Evolutionary conservation across 2,329 filamentous ascomycete genomes (phyloP), one percentile per base, ranked within the genome.

Genomic region (Septoria petroselini): DNA sequence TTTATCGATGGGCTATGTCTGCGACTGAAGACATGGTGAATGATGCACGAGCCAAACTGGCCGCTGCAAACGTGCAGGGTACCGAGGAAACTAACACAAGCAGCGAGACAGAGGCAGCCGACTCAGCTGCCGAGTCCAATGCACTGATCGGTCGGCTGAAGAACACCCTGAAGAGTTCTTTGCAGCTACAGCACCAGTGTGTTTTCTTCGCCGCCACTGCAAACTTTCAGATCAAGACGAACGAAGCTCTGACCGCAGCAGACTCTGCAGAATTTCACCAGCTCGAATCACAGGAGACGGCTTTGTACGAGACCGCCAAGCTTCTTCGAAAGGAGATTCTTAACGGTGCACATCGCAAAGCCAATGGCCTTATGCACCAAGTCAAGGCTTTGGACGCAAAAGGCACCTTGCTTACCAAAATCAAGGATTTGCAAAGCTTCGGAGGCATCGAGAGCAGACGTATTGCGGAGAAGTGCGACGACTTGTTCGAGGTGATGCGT

Each of bases 151-250:
- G 64, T 17, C 43, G 59, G 23, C 48, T 65, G 41, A 81, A 83
- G 27, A 80, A 83, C 45, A 79, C 82, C 35, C 73, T 96, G 17
- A 83, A 89, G 7, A 77, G 76, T 15, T 83, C 87, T 2, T 73
- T 95, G 14, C 89, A 95, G 64, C 69, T 94, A 35, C 79, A 91
- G 53, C 91, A 96, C 65, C 83, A 85, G 57, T 88, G 85, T 23
- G 76, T 82, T 1, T 96, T 96, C 70, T 95, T 94, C 64, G 84
- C 84, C 19, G 89, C 85, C 11, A 95, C 90, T 59, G 85, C 84
- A 0, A 84, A 84, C 58, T 96, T 83, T 63, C 88, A 95, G 63
- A 86, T 94, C 54, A 93, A 91, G 63, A 80, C 81, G 0, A 81
- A 91, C 48, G 68, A 79, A 37, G 74, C 79, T 1, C 71, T 84